A percentile compares a stretch with the other conserved stretches of the same genome.
phyloP scores from a whole-genome alignment of 768 basidiomycete species.

The Kwoniella bestiolae region DNA sequence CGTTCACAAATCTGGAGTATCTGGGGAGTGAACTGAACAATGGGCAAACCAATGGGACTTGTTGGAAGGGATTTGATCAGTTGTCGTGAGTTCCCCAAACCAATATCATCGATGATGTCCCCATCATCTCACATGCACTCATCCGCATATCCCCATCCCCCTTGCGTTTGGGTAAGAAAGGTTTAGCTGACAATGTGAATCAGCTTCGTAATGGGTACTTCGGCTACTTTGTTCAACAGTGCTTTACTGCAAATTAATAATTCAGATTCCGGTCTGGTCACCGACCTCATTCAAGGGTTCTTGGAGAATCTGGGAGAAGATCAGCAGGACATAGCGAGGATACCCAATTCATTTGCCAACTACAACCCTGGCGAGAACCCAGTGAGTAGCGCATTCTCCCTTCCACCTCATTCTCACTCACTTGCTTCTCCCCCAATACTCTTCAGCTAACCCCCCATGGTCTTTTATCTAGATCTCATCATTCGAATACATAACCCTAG shows the following conservation, averaged over 20 bases:
- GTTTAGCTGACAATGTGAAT: constrained; percentile 26
- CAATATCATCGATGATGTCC: no score
- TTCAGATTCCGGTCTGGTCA: constrained; percentile 37
- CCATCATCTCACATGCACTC: no score
- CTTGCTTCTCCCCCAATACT: no score
- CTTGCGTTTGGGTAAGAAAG: no score
- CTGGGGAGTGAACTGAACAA: constrained; percentile 69
- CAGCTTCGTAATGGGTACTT: constrained; percentile 73
- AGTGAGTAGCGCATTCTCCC: constrained; percentile 25
- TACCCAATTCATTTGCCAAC: constrained; percentile 56
- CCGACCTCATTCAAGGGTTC: constrained; percentile 43
- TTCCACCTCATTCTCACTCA: no score
- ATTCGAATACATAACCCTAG: constrained; percentile 50
- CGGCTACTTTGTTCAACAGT: constrained; percentile 59
- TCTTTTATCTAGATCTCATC: constrained; percentile 41
- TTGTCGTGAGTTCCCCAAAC: constrained; percentile 59
- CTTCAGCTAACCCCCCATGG: no score
- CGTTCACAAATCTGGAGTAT: constrained; percentile 64
- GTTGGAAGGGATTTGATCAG: constrained; percentile 74
- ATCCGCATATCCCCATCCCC: no score
- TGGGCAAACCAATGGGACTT: constrained; percentile 66
- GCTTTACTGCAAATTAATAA: constrained; percentile 45
- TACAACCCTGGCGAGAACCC: constrained; percentile 50
- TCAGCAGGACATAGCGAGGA: constrained; percentile 54
- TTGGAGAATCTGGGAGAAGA: constrained; percentile 46